Evolutionary conservation across 2,329 filamentous ascomycete genomes (phyloP).

Genomic region (Monascus ruber): DNA sequence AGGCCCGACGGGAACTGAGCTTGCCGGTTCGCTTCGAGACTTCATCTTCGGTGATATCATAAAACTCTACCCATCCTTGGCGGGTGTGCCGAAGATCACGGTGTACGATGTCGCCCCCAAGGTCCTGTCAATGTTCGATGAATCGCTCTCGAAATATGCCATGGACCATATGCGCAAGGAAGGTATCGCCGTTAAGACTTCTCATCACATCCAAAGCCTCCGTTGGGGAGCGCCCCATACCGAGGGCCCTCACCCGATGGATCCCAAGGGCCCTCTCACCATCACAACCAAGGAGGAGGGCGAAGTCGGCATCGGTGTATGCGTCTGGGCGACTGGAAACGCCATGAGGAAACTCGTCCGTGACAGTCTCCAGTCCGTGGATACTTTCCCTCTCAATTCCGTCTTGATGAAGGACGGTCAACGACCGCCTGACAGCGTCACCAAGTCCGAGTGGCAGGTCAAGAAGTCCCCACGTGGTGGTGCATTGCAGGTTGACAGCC

Average conservation of each 20-base stretch:
- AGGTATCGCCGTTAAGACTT: conserved; percentile 48
- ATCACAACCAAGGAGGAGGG: conserved; percentile 47
- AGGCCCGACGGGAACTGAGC: conserved; percentile 45
- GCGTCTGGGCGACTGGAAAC: conserved; percentile 43
- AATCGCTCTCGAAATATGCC: conserved; percentile 45
- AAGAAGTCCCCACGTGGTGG: conserved; percentile 38
- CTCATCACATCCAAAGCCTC: conserved; percentile 45
- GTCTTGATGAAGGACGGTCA: conserved; percentile 14
- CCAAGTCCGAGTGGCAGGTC: conserved; percentile 34
- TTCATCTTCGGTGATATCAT: conserved; percentile 45
- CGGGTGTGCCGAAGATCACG: conserved; percentile 41
- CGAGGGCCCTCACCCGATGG: conserved; percentile 24
- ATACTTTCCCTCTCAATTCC: conserved; percentile 21
- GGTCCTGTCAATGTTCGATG: conserved; percentile 50
- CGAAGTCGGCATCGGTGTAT: conserved; percentile 49
- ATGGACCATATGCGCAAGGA: conserved; percentile 44
- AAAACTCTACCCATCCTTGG: conserved; percentile 42
- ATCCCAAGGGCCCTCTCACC: conserved; percentile 37
- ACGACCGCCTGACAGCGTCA: conserved; percentile 1
- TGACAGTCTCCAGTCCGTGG: conserved; percentile 17
- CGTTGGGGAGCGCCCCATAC: conserved; percentile 38
- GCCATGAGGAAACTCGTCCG: conserved; percentile 24
- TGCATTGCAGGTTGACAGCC: conserved; percentile 44
- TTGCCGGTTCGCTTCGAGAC: conserved; percentile 47
- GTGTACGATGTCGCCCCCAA: conserved; percentile 51